A percentile compares a stretch with the other conserved stretches of the same genome.
These are phyloP conservation scores for Tagetes patula DNA, from an alignment of 129 eudicot species.

Conservation along the genomic window DNA sequence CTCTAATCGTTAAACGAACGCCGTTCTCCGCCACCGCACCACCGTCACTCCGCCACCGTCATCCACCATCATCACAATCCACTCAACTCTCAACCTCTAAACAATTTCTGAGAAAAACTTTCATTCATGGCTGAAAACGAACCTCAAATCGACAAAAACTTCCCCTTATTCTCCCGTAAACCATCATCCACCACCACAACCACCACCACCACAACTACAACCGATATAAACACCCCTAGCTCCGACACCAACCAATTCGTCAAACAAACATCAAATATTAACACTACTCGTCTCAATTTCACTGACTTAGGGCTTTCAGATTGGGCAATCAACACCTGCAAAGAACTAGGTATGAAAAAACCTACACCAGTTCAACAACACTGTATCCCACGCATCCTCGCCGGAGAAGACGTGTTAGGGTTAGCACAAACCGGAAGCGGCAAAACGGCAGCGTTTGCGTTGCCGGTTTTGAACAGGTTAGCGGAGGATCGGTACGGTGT, in stretches of 20 bases:
- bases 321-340: constrained; percentile 73
- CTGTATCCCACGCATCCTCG: constrained; percentile 70
- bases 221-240: constrained; percentile 22
- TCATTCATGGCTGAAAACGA: constrained; percentile 27
- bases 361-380: constrained; percentile 85
- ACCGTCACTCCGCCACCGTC: too few relatives aligned
- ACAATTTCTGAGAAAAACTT: too few relatives aligned
- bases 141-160: constrained; percentile 37
- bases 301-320: constrained; percentile 66
- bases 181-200: not conserved
- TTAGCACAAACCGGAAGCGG: constrained; percentile 88
- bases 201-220: constrained; percentile 7
- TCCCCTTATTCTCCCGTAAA: constrained; percentile 49
- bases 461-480: constrained; percentile 67
- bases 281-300: constrained; percentile 37
- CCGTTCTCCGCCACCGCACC: too few relatives aligned
- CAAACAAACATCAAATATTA: constrained; percentile 45
- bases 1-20: too few relatives aligned
- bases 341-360: constrained; percentile 66
- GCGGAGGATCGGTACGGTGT: constrained; percentile 82
- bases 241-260: constrained; percentile 17
- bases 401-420: constrained; percentile 75
- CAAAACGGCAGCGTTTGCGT: constrained; percentile 86
- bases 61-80: too few relatives aligned
- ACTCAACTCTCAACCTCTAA: too few relatives aligned